phyloP scores from a whole-genome alignment of 768 basidiomycete genomes.

The Tulasnella sp. region DNA sequence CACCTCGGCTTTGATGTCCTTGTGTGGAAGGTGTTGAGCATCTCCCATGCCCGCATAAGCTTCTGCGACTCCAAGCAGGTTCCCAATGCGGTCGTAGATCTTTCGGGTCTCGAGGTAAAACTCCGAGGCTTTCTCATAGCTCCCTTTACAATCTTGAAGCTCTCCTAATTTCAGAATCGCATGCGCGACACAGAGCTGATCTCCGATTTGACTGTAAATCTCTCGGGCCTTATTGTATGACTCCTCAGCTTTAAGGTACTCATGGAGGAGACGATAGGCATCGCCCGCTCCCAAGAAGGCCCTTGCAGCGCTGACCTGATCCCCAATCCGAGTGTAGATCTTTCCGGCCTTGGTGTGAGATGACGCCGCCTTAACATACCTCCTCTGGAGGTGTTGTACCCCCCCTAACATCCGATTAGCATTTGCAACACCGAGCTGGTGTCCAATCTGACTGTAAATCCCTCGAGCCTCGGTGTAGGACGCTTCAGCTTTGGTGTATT shows the following conservation, averaged over 20 bases:
- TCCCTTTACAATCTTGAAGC: background rate
- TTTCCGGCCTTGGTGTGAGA: no score
- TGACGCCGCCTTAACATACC: no score
- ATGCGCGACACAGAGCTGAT: background rate
- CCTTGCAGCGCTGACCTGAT: no score
- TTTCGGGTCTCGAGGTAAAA: background rate
- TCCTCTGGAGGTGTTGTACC: no score
- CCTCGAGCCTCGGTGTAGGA: no score
- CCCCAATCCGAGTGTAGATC: no score
- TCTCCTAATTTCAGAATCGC: background rate
- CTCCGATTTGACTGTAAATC: background rate
- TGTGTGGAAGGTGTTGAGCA: background rate
- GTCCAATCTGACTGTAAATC: no score
- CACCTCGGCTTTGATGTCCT: background rate
- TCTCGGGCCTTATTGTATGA: background rate
- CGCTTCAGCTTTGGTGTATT: background rate
- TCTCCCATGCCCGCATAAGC: background rate
- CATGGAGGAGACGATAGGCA: background rate
- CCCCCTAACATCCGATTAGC: no score
- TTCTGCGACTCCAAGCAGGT: background rate
- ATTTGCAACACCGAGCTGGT: no score
- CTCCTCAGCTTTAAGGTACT: background rate
- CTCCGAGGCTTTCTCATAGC: background rate
- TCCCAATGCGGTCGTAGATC: background rate
- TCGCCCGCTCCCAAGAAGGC: no score